Conservation (phyloP, 2,329 filamentous ascomycete genomes). For the Trichoderma arundinaceum region DNA sequence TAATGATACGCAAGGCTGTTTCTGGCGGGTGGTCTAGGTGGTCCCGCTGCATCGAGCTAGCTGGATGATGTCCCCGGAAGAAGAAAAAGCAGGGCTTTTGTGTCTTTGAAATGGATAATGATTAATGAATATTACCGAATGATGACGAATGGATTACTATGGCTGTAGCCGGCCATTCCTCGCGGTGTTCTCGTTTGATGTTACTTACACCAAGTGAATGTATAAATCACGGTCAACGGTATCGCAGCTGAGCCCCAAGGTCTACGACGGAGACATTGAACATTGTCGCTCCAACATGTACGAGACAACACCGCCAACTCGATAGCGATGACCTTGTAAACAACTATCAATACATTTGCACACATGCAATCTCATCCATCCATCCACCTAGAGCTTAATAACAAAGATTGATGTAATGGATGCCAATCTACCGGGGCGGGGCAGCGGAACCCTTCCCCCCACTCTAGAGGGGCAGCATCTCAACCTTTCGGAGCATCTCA, state of each 20-base stretch:
- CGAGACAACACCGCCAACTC: too few relatives aligned
- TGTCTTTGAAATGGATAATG: not conserved
- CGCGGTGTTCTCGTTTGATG: not conserved
- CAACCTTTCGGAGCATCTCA: not conserved
- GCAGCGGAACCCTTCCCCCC: slow-evolving; percentile 22
- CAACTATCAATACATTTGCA: too few relatives aligned
- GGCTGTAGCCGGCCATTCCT: not conserved
- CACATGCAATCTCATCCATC: too few relatives aligned
- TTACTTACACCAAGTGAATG: too few relatives aligned
- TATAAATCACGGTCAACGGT: too few relatives aligned
- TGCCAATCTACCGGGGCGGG: slow-evolving; percentile 7
- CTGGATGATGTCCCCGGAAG: not conserved
- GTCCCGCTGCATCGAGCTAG: not conserved
- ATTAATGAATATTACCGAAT: not conserved
- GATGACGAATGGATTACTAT: not conserved
- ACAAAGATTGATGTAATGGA: not conserved
- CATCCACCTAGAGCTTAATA: not conserved
- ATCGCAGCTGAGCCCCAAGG: too few relatives aligned
- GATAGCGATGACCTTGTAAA: too few relatives aligned
- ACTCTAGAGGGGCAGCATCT: slow-evolving; percentile 15
- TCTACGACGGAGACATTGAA: too few relatives aligned
- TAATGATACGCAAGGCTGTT: not conserved
- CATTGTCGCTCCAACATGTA: too few relatives aligned
- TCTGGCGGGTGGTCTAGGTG: not conserved
- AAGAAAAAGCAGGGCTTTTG: too few relatives aligned